Evolutionary conservation across 2,329 filamentous ascomycete genomes (phyloP).

Genomic region (Aciculosporium take): DNA sequence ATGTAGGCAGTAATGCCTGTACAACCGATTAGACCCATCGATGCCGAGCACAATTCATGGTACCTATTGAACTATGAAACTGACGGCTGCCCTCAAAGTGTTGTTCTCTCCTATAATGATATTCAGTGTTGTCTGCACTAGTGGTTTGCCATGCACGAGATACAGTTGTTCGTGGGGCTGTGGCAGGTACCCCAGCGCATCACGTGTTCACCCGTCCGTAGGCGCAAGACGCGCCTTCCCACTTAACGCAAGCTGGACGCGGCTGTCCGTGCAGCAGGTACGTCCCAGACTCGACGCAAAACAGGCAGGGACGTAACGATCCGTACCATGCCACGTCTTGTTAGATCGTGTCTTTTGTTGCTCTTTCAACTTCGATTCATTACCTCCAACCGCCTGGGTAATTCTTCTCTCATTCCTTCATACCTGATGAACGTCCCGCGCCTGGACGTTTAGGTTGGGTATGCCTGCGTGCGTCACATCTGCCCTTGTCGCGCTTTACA

Average conservation of each 20-base stretch:
- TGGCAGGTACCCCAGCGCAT: not conserved
- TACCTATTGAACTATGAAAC: not conserved
- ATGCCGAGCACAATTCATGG: not conserved
- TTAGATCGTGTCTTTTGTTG: not conserved
- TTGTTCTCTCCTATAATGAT: not conserved
- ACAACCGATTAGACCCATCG: not conserved
- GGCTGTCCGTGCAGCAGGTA: not conserved
- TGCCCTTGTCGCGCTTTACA: slow-evolving; percentile 6
- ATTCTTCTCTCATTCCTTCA: not conserved
- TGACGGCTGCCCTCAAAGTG: not conserved
- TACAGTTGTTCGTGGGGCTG: not conserved
- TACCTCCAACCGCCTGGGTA: not conserved
- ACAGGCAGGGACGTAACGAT: not conserved
- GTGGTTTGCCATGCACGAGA: no score
- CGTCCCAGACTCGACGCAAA: not conserved
- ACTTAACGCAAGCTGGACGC: not conserved
- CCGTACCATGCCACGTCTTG: not conserved
- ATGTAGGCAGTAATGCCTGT: slow-evolving; percentile 1
- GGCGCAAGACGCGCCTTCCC: slow-evolving; percentile 3
- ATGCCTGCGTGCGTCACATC: slow-evolving; percentile 31
- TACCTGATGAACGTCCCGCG: not conserved
- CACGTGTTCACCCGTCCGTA: slow-evolving; percentile 9
- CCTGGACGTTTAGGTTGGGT: slow-evolving; percentile 4
- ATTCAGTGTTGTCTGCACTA: no score
- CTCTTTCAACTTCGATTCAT: not conserved